Percentiles rank a stretch among this genome's conserved stretches.
Evolutionary conservation across 2,329 filamentous ascomycete genomes (phyloP).

Genomic region (Neophaeococcomyces mojaviensis): DNA sequence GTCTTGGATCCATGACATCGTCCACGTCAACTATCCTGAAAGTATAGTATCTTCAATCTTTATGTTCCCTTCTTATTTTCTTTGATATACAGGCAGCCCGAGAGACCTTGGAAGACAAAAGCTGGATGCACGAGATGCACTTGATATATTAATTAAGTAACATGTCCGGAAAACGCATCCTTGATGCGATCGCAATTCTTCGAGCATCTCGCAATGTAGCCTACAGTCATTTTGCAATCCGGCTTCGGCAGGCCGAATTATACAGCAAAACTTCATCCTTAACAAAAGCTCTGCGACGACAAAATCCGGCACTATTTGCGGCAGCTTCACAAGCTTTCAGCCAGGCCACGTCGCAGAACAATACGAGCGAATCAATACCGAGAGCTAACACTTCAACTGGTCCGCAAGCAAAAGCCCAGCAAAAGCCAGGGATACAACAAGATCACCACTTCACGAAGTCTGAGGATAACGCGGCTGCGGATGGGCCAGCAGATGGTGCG

Average conservation of each 20-base stretch:
- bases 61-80: no score
- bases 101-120: background rate
- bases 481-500: conserved; percentile 32
- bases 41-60: no score
- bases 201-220: conserved; percentile 63
- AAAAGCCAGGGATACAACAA: conserved; percentile 37
- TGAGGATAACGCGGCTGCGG: conserved; percentile 32
- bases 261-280: conserved; percentile 59
- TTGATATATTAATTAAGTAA: background rate
- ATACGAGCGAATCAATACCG: background rate
- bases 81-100: background rate
- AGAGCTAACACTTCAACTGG: conserved; percentile 30
- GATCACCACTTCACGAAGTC: conserved; percentile 45
- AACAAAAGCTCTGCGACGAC: conserved; percentile 53
- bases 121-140: background rate
- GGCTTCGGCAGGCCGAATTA: conserved; percentile 54
- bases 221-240: conserved; percentile 52
- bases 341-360: background rate
- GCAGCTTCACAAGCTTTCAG: conserved; percentile 10
- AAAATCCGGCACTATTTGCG: conserved; percentile 13
- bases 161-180: conserved; percentile 55
- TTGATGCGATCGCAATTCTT: conserved; percentile 64
- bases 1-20: no score
- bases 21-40: no score
- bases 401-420: background rate